Evolutionary conservation across 768 basidiomycete species (phyloP).

Genomic region (Lactarius vividus): DNA sequence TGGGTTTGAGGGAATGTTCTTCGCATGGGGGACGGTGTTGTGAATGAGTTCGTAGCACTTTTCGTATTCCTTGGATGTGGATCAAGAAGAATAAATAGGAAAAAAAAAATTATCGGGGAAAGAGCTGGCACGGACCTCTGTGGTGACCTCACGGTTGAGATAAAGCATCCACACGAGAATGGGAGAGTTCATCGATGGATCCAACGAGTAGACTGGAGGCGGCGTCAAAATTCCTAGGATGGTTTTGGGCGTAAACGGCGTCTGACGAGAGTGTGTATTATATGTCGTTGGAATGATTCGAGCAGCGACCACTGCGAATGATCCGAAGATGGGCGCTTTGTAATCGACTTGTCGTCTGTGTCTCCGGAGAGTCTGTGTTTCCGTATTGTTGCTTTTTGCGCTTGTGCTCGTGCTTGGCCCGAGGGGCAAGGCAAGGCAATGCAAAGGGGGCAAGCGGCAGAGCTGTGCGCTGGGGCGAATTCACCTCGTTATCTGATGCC

Average conservation of each 20-base stretch:
- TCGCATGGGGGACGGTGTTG: conserved; percentile 56
- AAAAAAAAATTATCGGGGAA: neutral
- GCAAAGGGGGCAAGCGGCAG: neutral
- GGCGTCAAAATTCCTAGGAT: conserved; percentile 26
- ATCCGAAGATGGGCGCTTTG: conserved; percentile 24
- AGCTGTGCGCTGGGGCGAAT: neutral
- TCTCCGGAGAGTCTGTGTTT: neutral
- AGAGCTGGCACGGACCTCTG: conserved; percentile 45
- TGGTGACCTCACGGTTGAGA: conserved; percentile 68
- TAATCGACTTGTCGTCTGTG: neutral
- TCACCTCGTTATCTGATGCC: conserved; percentile 23
- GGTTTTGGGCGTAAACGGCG: conserved; percentile 18
- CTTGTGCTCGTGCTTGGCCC: conserved; percentile 2
- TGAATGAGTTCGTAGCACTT: conserved; percentile 58
- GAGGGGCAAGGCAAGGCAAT: neutral
- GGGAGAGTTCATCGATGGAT: conserved; percentile 49
- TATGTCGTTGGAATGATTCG: conserved; percentile 15
- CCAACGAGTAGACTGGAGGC: conserved; percentile 1
- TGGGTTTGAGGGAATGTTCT: conserved; percentile 50
- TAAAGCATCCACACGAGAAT: conserved; percentile 82
- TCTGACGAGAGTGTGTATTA: conserved; percentile 4
- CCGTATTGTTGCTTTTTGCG: neutral
- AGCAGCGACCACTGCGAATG: conserved; percentile 4
- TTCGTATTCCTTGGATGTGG: conserved; percentile 62
- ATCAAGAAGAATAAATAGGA: neutral